phyloP scores from a whole-genome alignment of 306 rosid genomes.

The Begonia peltatifolia region DNA sequence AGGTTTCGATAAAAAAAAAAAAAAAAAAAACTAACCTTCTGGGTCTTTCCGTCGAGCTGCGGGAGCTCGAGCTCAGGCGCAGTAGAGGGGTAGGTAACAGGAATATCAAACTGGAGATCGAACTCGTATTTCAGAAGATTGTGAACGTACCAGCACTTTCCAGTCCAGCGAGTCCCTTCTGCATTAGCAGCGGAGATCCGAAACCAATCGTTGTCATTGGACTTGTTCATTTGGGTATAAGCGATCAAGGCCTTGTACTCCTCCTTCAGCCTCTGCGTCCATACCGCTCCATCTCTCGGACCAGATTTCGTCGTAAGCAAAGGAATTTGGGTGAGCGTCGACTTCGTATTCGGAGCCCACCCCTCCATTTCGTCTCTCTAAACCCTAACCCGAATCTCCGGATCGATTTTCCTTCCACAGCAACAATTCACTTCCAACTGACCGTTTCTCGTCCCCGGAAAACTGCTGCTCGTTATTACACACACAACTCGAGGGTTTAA shows the following conservation, averaged over 20 bases:
- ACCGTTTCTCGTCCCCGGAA: no score
- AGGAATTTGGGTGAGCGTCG: conserved; percentile 92
- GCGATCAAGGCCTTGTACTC: conserved; percentile 86
- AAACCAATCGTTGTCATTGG: conserved; percentile 98
- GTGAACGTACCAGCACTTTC: conserved; percentile 94
- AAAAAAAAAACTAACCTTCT: conserved; percentile 36
- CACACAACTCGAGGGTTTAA: no score
- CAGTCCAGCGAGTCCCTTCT: conserved; percentile 93
- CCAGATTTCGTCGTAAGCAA: conserved; percentile 71
- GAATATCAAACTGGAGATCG: conserved; percentile 95
- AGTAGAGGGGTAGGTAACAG: conserved; percentile 83
- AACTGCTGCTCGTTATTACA: no score
- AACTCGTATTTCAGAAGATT: conserved; percentile 96
- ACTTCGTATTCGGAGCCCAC: conserved; percentile 94
- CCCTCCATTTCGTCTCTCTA: conserved; percentile 48
- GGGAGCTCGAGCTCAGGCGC: conserved; percentile 98
- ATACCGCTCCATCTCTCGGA: conserved; percentile 71
- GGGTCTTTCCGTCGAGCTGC: conserved; percentile 91
- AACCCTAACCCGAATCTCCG: no score
- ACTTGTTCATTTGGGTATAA: conserved; percentile 97
- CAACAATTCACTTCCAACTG: no score
- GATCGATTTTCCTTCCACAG: no score
- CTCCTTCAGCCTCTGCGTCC: conserved; percentile 88
- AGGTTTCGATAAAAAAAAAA: background rate
- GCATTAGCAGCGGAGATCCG: conserved; percentile 84